Evolutionary conservation across 208 protist species (phyloP), one percentile per base, ranked within the genome.

Genomic region (Dictyostelium gargantuum): DNA sequence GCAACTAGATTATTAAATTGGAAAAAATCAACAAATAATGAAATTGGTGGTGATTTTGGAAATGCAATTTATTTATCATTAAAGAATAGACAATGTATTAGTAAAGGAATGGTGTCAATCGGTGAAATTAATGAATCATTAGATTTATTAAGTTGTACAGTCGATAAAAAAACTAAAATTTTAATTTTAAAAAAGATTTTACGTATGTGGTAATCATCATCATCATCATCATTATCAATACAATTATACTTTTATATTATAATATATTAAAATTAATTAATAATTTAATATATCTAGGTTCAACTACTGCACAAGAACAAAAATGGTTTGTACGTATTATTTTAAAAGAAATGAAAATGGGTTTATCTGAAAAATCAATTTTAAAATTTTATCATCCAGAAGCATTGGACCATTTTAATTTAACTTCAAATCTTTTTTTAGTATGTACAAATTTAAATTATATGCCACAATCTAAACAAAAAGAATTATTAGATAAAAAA

Each of bases 301-400:
- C 29, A 5, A 84, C 76, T 0, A 96, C 94, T 0, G 89, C 93
- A 32, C 42, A 73, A 6, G 95, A 96, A 76, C 95, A 96, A 48
- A 95, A 95, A 35, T 96, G 95, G 95, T 74, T 95, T 63, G 73
- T 96, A 8, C 42, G 95, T 13, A 94, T 96, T 9, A 91, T 96
- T 9, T 68, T 96, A 6, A 96, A 96, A 61, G 94, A 95, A 29
- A 63, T 96, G 77, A 91, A 92, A 23, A 94, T 92, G 32, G 95
- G 95, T 9, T 46, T 94, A 1, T 93, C 82, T 38, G 94, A 96
- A 38, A 91, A 91, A 50, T 63, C 79, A 5, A 79, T 95, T 21
- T 42, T 96, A 3, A 92, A 91, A 26, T 86, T 84, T 19, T 91
- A 92, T 50, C 95, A 96, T 58, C 86, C 86, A 3, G 70, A 94